Evolutionary conservation across 1,284 basidiomycete genomes (phyloP), one percentile per base, ranked within the genome.

Genomic region (Hymenochaete sp.): DNA sequence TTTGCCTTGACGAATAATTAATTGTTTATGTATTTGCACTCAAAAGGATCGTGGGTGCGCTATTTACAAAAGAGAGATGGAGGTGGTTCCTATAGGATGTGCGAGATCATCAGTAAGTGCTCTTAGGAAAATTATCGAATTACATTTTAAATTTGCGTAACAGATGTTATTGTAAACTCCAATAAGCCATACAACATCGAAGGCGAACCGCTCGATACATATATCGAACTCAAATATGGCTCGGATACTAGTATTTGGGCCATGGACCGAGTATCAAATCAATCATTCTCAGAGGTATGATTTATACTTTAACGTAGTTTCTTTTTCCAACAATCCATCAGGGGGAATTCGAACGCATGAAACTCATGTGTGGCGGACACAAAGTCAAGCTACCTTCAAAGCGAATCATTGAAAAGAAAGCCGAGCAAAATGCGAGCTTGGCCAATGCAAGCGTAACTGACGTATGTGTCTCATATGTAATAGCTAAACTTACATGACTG

Each of bases 201-300:
- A 51, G 68, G 74, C 29, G 71, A 75, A 46, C 68, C 62, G 16
- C 71, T 81, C 41, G 75, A 84, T 50, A 71, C 82, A 52, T 66
- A 68, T 0, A 65, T 93, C 6, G 71, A 84, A 44, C 72, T 92
- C 35, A 75, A 75, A 52, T 82, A 89, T 55, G 89, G 87, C 8
- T 73, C 72, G 38, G 72, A 76, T 1, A 57, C 67, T 3, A 72
- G 69, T 45, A 49, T 63, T 0, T 90, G 82, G 56, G 59, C 65
- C 2, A 88, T 93, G 75, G 85, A 89, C 56, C 83, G 80, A 53
- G 77, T 92, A 2, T 93, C 89, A 3, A 92, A 93, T 58, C 63
- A 73, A 1, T 53, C 64, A 3, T 78, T 85, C 50, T 65, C 66
- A 18, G 63, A 67, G 53, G 87, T 88, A 52, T 49, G 77, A 65